These are phyloP conservation scores for Posidonia australis DNA, from an alignment of 106 monocot species.

Conservation along the genomic window DNA sequence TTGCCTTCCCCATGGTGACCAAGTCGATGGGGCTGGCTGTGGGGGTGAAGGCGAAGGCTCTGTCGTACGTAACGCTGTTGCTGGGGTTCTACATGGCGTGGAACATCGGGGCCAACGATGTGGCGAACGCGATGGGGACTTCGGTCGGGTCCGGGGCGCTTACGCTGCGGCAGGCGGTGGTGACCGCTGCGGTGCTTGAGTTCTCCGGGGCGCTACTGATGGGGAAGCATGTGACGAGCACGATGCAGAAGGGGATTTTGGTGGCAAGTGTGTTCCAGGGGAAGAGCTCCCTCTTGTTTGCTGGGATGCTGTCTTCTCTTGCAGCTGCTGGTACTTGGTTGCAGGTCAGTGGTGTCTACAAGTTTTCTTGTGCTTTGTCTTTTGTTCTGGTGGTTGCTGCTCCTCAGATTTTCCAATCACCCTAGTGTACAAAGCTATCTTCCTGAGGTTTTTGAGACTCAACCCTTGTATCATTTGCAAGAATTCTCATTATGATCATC, in stretches of 20 bases:
- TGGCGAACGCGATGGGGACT: slow-evolving; percentile 98
- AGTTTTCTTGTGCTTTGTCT: background rate
- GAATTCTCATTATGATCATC: no score
- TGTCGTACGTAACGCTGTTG: slow-evolving; percentile 64
- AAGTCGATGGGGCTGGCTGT: slow-evolving; percentile 30
- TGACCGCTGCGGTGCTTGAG: slow-evolving; percentile 91
- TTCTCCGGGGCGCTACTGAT: slow-evolving; percentile 90
- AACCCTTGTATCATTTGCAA: no score
- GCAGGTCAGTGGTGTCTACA: slow-evolving; percentile 4
- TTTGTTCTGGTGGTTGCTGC: background rate
- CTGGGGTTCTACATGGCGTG: slow-evolving; percentile 97
- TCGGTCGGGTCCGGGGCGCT: slow-evolving; percentile 96
- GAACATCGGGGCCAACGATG: slow-evolving; percentile 98
- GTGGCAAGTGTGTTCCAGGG: slow-evolving; percentile 63
- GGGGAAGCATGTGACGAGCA: slow-evolving; percentile 94
- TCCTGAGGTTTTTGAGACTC: no score
- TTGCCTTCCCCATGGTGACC: slow-evolving; percentile 57
- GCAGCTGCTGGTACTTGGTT: slow-evolving; percentile 69
- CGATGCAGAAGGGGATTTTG: slow-evolving; percentile 98
- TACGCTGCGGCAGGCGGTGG: slow-evolving; percentile 79
- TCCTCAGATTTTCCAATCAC: no score
- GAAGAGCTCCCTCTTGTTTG: slow-evolving; percentile 69
- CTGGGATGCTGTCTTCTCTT: slow-evolving; percentile 75
- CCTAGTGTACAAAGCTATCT: no score
- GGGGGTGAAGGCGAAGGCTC: slow-evolving; percentile 39